phyloP scores from a whole-genome alignment of 2,329 filamentous ascomycete species.

The Parastagonospora nodorum region DNA sequence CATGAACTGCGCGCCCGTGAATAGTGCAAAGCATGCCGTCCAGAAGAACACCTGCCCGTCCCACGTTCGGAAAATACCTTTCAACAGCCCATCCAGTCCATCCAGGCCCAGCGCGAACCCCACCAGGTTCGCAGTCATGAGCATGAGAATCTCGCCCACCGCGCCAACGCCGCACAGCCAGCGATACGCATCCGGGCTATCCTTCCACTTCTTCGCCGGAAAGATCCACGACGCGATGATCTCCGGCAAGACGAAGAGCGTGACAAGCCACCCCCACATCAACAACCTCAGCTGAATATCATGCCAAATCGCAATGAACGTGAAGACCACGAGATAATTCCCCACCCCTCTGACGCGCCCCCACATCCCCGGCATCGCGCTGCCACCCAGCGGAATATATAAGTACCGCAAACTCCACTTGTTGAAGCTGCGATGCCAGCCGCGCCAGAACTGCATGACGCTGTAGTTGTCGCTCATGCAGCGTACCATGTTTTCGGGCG shows the following conservation, averaged over 20 bases:
- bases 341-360: constrained; percentile 64
- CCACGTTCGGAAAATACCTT: constrained; percentile 76
- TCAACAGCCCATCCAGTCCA: constrained; percentile 76
- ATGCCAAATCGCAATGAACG: constrained; percentile 97
- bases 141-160: constrained; percentile 85
- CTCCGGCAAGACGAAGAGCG: constrained; percentile 91
- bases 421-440: constrained; percentile 95
- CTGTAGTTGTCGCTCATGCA: constrained; percentile 96
- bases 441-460: constrained; percentile 89
- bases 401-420: constrained; percentile 94
- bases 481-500: constrained; percentile 97
- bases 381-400: constrained; percentile 87
- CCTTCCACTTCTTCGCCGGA: constrained; percentile 72
- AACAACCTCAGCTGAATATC: constrained; percentile 90
- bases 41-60: constrained; percentile 76
- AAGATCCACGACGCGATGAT: constrained; percentile 74
- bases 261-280: constrained; percentile 96
- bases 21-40: constrained; percentile 73
- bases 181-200: constrained; percentile 73
- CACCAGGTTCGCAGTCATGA: constrained; percentile 94
- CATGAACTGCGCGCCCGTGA: constrained; percentile 90
- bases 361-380: constrained; percentile 41
- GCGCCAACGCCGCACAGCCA: constrained; percentile 80
- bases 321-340: constrained; percentile 87
- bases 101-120: constrained; percentile 93